Conservation (phyloP, 1,284 basidiomycete species). For the Irpex sp. region DNA sequence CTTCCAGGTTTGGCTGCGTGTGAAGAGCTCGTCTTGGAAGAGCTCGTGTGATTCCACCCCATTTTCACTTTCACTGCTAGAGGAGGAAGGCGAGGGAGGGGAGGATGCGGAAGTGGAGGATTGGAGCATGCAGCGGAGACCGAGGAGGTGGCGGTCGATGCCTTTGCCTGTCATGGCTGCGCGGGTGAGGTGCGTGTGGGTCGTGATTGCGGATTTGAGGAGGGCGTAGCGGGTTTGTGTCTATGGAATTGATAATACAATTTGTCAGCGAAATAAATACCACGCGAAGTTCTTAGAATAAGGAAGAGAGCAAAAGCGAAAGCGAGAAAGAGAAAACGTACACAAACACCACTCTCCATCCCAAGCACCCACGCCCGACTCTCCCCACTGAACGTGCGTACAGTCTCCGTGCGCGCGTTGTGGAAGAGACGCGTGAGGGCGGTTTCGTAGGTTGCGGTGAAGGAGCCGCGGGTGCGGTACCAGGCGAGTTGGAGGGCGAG, state of each 20-base stretch:
- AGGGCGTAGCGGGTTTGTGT: slow-evolving; percentile 43
- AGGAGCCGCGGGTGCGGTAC: slow-evolving; percentile 74
- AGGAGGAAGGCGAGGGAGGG: too few relatives aligned
- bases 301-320: not conserved
- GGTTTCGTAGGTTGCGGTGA: slow-evolving; percentile 95
- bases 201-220: slow-evolving; percentile 67
- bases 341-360: slow-evolving; percentile 41
- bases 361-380: slow-evolving; percentile 78
- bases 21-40: slow-evolving; percentile 81
- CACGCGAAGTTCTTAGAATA: too few relatives aligned
- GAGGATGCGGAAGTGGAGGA: not conserved
- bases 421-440: slow-evolving; percentile 89
- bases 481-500: slow-evolving; percentile 94
- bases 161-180: slow-evolving; percentile 83
- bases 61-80: too few relatives aligned
- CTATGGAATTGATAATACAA: too few relatives aligned
- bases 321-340: not conserved
- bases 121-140: slow-evolving; percentile 69
- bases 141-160: slow-evolving; percentile 90
- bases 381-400: slow-evolving; percentile 78
- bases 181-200: slow-evolving; percentile 76
- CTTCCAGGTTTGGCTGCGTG: slow-evolving; percentile 82
- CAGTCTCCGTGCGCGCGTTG: slow-evolving; percentile 91
- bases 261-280: not conserved
- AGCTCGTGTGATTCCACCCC: slow-evolving; percentile 46